Evolutionary conservation across 2,329 filamentous ascomycete species (phyloP), one percentile per base, ranked within the genome.

Genomic region (Diaporthe caulivora): DNA sequence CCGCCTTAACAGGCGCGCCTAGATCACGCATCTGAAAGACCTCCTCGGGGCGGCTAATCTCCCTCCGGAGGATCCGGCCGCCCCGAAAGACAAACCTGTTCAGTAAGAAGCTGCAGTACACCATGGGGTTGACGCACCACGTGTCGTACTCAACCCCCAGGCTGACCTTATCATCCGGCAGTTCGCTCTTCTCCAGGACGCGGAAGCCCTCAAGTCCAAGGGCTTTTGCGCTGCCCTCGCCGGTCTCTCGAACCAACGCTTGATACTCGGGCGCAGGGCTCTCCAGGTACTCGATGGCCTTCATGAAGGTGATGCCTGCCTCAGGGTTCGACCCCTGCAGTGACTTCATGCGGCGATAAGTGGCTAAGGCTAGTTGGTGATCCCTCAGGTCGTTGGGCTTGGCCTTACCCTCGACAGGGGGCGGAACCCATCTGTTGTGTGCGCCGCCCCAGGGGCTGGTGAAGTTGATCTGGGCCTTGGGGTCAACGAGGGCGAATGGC

Each of bases 401-500:
- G 58, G 72, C 67, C 21, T 53, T 42, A 7, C 54, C 42, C 13
- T 26, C 73, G 13, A 72, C 40, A 11, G 77, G 78, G 49, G 84
- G 84, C 1, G 86, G 85, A 44, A 89, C 85, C 77, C 85, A 87
- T 53, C 88, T 84, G 76, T 89, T 88, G 77, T 90, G 87, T 2
- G 88, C 88, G 15, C 88, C 88, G 47, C 85, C 88, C 88, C 88
- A 90, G 68, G 88, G 87, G 40, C 88, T 90, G 18, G 88, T 87
- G 78, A 86, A 90, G 81, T 90, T 84, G 78, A 88, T 85, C 72
- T 83, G 80, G 0, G 80, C 75, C 18, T 74, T 74, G 7, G 82
- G 77, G 72, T 86, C 83, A 44, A 85, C 81, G 17, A 84, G 83
- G 78, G 87, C 86, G 60, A 83, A 86, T 13, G 86, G 83, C n/a